Evolutionary conservation across 2,329 filamentous ascomycete species (phyloP).

Genomic region (Aciculosporium take): DNA sequence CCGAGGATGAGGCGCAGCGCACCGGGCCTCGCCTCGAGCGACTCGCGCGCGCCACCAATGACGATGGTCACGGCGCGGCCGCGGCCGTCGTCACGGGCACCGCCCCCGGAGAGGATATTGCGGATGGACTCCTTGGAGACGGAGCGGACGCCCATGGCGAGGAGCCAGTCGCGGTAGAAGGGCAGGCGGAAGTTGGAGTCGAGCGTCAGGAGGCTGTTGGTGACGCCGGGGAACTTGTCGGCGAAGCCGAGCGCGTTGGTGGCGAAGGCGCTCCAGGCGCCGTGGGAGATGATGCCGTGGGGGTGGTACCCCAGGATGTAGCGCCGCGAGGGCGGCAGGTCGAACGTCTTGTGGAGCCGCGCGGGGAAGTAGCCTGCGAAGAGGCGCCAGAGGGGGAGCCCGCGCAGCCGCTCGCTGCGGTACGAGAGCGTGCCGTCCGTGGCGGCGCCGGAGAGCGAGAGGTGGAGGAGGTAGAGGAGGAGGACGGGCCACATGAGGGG

Average conservation of each 20-base stretch:
- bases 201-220: slow-evolving; percentile 84
- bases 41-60: slow-evolving; percentile 82
- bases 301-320: slow-evolving; percentile 98
- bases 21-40: slow-evolving; percentile 72
- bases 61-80: slow-evolving; percentile 95
- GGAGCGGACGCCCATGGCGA: slow-evolving; percentile 73
- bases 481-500: slow-evolving; percentile 78
- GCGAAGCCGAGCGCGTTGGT: slow-evolving; percentile 82
- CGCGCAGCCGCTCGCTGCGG: slow-evolving; percentile 62
- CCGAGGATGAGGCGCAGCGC: slow-evolving; percentile 65
- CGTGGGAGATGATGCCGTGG: slow-evolving; percentile 92
- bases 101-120: slow-evolving; percentile 71
- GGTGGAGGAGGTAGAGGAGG: slow-evolving; percentile 66
- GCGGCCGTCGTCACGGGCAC: slow-evolving; percentile 66
- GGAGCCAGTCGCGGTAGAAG: slow-evolving; percentile 86
- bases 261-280: slow-evolving; percentile 82
- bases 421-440: slow-evolving; percentile 61
- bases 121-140: slow-evolving; percentile 87
- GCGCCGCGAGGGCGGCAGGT: slow-evolving; percentile 67
- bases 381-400: slow-evolving; percentile 65
- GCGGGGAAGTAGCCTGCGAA: slow-evolving; percentile 92
- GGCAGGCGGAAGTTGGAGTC: slow-evolving; percentile 92
- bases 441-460: slow-evolving; percentile 64
- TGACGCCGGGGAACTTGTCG: slow-evolving; percentile 84
- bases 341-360: slow-evolving; percentile 68